Evolutionary conservation across 108 stramenopile species (phyloP).

Genomic region (Skeletonema grethae): DNA sequence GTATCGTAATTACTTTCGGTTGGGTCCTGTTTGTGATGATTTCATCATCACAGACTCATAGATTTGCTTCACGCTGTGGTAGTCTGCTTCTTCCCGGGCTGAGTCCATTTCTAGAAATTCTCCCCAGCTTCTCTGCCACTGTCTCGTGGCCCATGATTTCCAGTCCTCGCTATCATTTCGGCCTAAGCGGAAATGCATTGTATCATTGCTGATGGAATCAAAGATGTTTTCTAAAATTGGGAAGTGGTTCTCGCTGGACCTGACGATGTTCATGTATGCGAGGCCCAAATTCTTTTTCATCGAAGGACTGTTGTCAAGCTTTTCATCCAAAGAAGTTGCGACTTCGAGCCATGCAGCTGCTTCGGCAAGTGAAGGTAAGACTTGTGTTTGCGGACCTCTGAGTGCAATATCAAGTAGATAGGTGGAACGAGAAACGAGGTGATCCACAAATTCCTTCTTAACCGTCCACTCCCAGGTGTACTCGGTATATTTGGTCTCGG

Average conservation of each 20-base stretch:
- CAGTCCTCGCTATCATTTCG: slow-evolving; percentile 17
- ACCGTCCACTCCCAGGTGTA: slow-evolving; percentile 70
- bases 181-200: slow-evolving; percentile 9
- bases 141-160: slow-evolving; percentile 49
- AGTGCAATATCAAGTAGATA: slow-evolving; percentile 52
- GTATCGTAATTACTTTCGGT: background rate
- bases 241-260: slow-evolving; percentile 32
- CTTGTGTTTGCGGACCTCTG: slow-evolving; percentile 5
- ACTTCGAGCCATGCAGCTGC: slow-evolving; percentile 50
- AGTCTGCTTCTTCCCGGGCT: slow-evolving; percentile 36
- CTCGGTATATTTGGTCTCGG: slow-evolving; percentile 25
- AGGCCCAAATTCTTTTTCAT: slow-evolving; percentile 67
- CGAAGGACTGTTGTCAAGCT: slow-evolving; percentile 4
- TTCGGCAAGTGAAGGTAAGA: slow-evolving; percentile 40
- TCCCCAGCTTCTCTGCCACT: slow-evolving; percentile 48
- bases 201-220: background rate
- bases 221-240: slow-evolving; percentile 41
- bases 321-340: slow-evolving; percentile 36
- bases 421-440: slow-evolving; percentile 51
- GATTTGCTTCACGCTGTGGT: slow-evolving; percentile 38
- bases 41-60: slow-evolving; percentile 42
- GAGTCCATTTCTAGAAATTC: slow-evolving; percentile 41
- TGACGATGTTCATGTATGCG: slow-evolving; percentile 56
- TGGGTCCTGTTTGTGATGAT: slow-evolving; percentile 13
- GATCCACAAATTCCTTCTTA: slow-evolving; percentile 53